Base-by-base conservation (phyloP, 2,329 filamentous ascomycete genomes). In the Ophiocordyceps unilateralis region DNA sequence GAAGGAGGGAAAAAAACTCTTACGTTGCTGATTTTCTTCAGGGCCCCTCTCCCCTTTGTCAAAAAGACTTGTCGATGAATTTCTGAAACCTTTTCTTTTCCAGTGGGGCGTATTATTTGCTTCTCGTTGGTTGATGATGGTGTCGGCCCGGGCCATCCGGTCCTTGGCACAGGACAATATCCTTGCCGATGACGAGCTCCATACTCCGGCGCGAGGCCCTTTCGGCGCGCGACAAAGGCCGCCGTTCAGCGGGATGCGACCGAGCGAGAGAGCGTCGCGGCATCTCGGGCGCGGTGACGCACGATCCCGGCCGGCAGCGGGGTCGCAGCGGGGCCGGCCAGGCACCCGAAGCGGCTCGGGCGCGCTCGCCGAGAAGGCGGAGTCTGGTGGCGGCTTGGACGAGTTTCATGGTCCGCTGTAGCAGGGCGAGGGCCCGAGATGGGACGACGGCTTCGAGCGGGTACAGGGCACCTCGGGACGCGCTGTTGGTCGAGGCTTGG, bases 161-260 rank as follows among this genome's bases (percentile, higher is more conserved):
- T 3, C 24, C 24, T 26, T 26, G 1, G 46, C 49, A 46, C 11
- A 61, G 47, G 22, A 50, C 12, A 21, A 39, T 39, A 15, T 39
- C 37, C 37, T 23, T 36, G 2, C 32, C 32, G 19, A 36, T 36
- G 17, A 36, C 17, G 5, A 36, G n/a, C n/a, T 36, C 32, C 32
- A 36, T 36, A 9, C 32, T 36, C 32, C 17, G 11, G 7, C 7
- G 17, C 32, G 32, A 36, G 1, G 32, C 32, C n/a, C n/a, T 36
- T 17, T 7, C 10, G 4, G n/a, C 32, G 32, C 7, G 32, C 32
- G 14, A 11, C 4, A 2, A 9, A 36, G 10, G 3, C 12, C 9
- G 2, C 24, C 24, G 24, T 10, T 8, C 24, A 26, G 12, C 24
- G 24, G 9, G 9, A 12, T 8, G 24, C 24, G 9, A 7, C 32